Base-by-base conservation (phyloP, 2,329 filamentous ascomycete genomes). In the Exserohilum turcica region DNA sequence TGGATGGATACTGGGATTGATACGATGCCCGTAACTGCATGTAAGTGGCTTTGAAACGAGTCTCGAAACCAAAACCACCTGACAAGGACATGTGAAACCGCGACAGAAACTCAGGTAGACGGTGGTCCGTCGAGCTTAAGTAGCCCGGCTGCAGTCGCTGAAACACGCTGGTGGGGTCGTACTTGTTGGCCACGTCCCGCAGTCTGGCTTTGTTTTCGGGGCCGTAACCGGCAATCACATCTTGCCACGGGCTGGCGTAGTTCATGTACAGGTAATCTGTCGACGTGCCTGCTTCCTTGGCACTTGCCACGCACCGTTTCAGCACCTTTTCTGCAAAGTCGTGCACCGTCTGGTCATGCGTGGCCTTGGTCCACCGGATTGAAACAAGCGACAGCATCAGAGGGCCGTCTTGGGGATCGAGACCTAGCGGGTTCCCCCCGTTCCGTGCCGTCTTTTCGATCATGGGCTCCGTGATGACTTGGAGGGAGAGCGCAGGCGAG, bases 231-330 rank as follows among this genome's bases (percentile, higher is more conserved):
- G 64, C 61, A 39, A 80, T 56, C 0, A 76, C 70, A 54, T 77
- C 71, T 53, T 80, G 77, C 52, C 66, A 76, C 46, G 70, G 66
- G 43, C 70, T 74, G 8, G 74, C 79, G 54, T 81, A 80, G 57
- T 80, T 80, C 74, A 80, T 76, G 62, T 80, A 81, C 24, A 79
- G 44, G 47, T 74, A 59, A 2, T 52, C 33, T 19, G 32, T 33
- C 4, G 46, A 24, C 21, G 56, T 57, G 27, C 52, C 59, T 9
- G 33, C 33, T 0, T 44, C 53, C 13, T 54, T 52, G 1, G 58
- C 60, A 5, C 33, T 48, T 16, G 48, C 52, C 3, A 52, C n/a
- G 1, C 43, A 40, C 3, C 60, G 53, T 6, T 59, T 49, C 39
- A 57, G 59, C 38, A 72, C 49, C 3, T 47, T 56, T 6, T 53